Evolutionary conservation across 163 green algal genomes (phyloP).

Genomic region (Smithsoniella earleae): DNA sequence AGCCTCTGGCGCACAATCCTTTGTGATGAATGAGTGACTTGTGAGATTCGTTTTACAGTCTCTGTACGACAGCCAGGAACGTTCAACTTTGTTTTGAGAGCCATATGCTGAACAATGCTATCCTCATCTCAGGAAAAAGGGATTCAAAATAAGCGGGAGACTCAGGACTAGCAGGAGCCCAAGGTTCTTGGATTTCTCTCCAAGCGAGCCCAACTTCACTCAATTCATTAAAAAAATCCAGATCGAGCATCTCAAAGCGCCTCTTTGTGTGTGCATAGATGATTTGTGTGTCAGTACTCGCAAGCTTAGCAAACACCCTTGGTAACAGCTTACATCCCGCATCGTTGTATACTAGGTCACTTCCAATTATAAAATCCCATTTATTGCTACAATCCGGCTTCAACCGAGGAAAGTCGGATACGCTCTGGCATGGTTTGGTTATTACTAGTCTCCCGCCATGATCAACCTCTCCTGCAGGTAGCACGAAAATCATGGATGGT

Average conservation of each 20-base stretch:
- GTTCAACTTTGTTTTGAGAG: background rate
- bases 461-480: no score
- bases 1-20: no score
- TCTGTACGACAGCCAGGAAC: no score
- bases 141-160: background rate
- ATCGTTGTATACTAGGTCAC: conserved; percentile 27
- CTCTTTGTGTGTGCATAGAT: conserved; percentile 25
- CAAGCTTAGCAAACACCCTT: background rate
- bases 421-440: no score
- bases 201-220: background rate
- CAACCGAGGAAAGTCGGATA: no score
- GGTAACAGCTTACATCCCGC: conserved; percentile 12
- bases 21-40: no score
- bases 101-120: conserved; percentile 10
- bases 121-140: conserved; percentile 20
- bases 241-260: conserved; percentile 27
- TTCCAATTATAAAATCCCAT: conserved; percentile 29
- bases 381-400: background rate
- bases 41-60: no score
- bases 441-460: no score
- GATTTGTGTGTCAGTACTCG: background rate
- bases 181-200: conserved; percentile 2
- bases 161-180: background rate
- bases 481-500: no score
- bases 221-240: conserved; percentile 11